Base-by-base conservation (phyloP, 2,329 filamentous ascomycete genomes). In the Diaporthe sp. region DNA sequence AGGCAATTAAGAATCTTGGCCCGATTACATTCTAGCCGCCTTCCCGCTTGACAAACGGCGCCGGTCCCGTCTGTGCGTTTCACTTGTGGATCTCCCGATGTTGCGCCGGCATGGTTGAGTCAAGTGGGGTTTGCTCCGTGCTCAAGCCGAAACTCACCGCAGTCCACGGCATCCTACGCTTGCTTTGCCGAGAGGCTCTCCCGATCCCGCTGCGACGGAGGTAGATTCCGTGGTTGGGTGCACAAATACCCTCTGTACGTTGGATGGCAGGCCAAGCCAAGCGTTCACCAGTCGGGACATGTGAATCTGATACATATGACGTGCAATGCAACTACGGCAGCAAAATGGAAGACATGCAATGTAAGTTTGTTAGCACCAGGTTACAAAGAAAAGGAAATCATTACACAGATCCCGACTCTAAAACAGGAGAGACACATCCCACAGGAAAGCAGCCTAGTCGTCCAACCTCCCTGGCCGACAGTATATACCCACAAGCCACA, bases 1-100 rank as follows among this genome's bases (percentile, higher is more conserved):
- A 44, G 20, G 25, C 42, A 53, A n/a, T 28, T 25, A 37, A 28
- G 39, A 37, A 28, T 25, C 39, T 47, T 31, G 42, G 28, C 55
- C 65, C 71, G 71, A 71, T 63, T 71, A 28, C 37, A 28, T 44
- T 44, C 72, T 25, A 71, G 57, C 63, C 75, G 49, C 20, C 42
- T 47, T 49, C 51, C 75, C 57, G 63, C 47, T 58, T 51, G 58
- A 57, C 63, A 47, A 68, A 47, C 60, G 71, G 71, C 72, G 39
- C 63, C 72, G 57, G 71, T n/a, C 42, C 49, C 31, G 31, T 37
- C 67, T 34, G 20, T 51, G 42, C 39, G 65, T 70, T 70, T 55
- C 65, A 70, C 47, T 42, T 70, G 68, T 72, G 44, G 67, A 60
- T 75, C 72, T 72, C 49, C 73, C 47, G 53, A 73, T n/a, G 39